Percentiles rank a stretch among this genome's conserved stretches.
phyloP scores from a whole-genome alignment of 2,329 filamentous ascomycete species.

The Aspergillus fumigatus region DNA sequence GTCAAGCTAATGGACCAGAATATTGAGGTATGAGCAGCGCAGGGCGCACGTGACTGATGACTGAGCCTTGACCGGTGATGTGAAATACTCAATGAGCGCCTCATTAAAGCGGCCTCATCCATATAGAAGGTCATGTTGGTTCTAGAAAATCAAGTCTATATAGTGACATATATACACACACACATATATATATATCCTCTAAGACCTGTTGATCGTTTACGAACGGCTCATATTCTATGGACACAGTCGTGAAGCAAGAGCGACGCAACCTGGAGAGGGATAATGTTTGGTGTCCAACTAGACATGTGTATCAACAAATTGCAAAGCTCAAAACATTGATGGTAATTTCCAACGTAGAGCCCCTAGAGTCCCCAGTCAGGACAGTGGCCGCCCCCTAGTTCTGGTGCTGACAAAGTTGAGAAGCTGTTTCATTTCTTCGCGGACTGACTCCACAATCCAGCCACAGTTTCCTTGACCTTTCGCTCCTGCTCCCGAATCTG shows the following conservation, averaged over 20 bases:
- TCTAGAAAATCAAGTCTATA: no score
- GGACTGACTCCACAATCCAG: constrained; percentile 50
- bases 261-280: background rate
- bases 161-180: no score
- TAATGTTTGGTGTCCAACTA: background rate
- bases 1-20: no score
- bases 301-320: background rate
- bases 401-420: background rate
- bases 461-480: constrained; percentile 54
- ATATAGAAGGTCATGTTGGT: no score
- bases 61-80: no score
- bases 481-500: constrained; percentile 59
- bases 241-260: background rate
- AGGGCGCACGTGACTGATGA: no score
- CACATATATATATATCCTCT: background rate
- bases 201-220: background rate
- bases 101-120: no score
- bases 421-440: constrained; percentile 10
- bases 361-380: background rate
- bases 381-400: background rate
- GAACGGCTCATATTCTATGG: background rate
- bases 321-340: background rate
- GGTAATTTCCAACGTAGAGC: background rate
- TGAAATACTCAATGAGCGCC: no score
- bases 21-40: no score